Percentiles rank a stretch among this genome's conserved stretches.
phyloP scores from a whole-genome alignment of 164 flowering plant species.

The Berberis vulgaris region DNA sequence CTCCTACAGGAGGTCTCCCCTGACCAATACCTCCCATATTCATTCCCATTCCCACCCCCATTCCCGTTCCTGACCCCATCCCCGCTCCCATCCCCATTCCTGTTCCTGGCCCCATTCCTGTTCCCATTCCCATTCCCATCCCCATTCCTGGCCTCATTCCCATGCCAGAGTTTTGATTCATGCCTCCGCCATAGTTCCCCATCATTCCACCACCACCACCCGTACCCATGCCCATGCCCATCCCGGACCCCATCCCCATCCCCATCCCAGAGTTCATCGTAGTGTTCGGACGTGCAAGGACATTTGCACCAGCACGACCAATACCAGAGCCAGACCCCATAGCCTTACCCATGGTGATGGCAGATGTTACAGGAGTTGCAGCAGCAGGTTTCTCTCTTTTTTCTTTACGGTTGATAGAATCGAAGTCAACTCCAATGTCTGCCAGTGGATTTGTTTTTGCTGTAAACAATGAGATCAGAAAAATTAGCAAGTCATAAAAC shows the following conservation, averaged over 20 bases:
- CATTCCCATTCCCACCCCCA: conserved; percentile 8
- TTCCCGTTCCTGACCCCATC: conserved; percentile 11
- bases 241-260: no score
- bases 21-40: conserved; percentile 23
- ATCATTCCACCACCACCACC: no score
- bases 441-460: conserved; percentile 89
- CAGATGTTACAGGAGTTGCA: conserved; percentile 48
- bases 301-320: conserved; percentile 86
- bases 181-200: no score
- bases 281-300: not conserved
- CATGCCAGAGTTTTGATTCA: not conserved
- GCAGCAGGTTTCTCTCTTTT: conserved; percentile 68
- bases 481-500: not conserved
- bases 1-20: conserved; percentile 49
- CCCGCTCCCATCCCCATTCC: conserved; percentile 28
- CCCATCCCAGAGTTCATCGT: not conserved
- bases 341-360: conserved; percentile 85
- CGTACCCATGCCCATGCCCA: no score
- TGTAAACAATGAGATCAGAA: conserved; percentile 28
- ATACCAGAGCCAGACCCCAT: conserved; percentile 98
- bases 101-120: conserved; percentile 1
- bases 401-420: conserved; percentile 85
- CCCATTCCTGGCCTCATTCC: conserved; percentile 24
- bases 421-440: conserved; percentile 94
- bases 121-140: conserved; percentile 11